Conservation (phyloP, 139 green algal species). For the Coccomyxa sp. region DNA sequence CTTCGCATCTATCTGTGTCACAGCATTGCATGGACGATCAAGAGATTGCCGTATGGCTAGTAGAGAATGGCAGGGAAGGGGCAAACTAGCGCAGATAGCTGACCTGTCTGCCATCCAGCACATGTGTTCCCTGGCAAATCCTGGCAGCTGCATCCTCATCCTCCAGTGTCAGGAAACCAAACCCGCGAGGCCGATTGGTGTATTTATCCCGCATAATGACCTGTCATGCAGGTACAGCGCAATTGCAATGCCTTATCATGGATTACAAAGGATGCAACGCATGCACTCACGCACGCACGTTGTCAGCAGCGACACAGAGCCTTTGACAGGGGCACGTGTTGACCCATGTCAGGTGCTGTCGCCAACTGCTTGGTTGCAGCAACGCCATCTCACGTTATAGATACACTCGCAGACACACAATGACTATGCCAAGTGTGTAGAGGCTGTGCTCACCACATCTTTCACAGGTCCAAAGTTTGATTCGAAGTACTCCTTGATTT, state of each 20-base stretch:
- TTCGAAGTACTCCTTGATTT: background rate
- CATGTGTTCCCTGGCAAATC: conserved; percentile 54
- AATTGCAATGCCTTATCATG: background rate
- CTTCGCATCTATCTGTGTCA: conserved; percentile 77
- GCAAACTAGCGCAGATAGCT: background rate
- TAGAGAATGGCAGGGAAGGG: background rate
- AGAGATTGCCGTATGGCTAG: background rate
- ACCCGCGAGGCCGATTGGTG: conserved; percentile 65
- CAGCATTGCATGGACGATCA: background rate
- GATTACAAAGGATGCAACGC: background rate
- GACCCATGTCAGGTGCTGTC: background rate
- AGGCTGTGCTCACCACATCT: background rate
- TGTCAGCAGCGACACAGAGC: background rate
- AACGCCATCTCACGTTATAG: background rate
- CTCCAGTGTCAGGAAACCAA: conserved; percentile 80
- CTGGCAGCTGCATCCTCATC: conserved; percentile 44
- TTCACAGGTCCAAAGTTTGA: background rate
- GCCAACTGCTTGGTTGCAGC: background rate
- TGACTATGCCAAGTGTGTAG: background rate
- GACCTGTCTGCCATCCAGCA: conserved; percentile 57
- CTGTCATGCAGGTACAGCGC: conserved; percentile 31
- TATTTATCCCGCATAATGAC: conserved; percentile 72
- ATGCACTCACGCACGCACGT: background rate
- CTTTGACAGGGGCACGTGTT: background rate
- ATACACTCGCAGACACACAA: background rate